These are phyloP conservation scores for Kwoniella europaea DNA, from an alignment of 768 basidiomycete species.

Conservation along the genomic window DNA sequence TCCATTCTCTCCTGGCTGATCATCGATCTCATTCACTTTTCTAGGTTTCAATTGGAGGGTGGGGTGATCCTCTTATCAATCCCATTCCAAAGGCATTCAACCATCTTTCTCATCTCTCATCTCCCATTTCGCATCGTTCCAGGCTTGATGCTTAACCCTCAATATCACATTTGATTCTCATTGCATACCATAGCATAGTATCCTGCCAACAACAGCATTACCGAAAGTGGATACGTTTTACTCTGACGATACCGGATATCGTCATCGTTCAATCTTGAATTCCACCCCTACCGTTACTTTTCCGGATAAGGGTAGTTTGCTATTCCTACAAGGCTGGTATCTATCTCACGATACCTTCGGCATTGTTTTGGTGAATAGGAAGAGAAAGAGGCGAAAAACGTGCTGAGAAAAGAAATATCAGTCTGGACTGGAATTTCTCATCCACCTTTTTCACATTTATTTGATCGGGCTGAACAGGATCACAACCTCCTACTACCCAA, in stretches of 20 bases:
- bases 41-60: background rate
- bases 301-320: background rate
- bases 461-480: background rate
- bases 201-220: background rate
- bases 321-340: background rate
- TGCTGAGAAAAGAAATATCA: background rate
- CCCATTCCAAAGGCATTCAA: background rate
- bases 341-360: background rate
- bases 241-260: constrained; percentile 3
- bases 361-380: background rate
- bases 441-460: background rate
- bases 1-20: background rate
- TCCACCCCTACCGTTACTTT: background rate
- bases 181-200: background rate
- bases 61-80: background rate
- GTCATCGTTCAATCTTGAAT: background rate
- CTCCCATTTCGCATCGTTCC: background rate
- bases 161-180: background rate
- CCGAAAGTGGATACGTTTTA: background rate
- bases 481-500: background rate
- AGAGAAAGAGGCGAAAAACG: background rate
- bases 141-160: background rate
- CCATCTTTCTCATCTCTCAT: background rate
- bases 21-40: background rate
- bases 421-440: background rate